These are phyloP conservation scores for Candida chilensis DNA, from an alignment of 805 yeast species.

Conservation along the genomic window DNA sequence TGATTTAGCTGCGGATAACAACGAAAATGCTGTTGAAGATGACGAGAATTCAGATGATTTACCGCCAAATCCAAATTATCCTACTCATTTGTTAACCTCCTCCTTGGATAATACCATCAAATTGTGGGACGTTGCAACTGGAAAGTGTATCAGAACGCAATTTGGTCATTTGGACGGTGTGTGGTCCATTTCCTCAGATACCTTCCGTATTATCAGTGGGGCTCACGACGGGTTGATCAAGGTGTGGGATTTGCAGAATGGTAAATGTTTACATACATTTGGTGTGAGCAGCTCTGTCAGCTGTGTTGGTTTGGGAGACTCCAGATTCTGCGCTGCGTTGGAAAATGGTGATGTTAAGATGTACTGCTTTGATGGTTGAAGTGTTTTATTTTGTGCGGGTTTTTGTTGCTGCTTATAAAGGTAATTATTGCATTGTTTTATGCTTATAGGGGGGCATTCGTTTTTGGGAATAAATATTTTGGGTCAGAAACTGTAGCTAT, in stretches of 20 bases:
- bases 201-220: constrained; percentile 88
- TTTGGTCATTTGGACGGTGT: constrained; percentile 98
- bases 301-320: constrained; percentile 83
- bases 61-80: constrained; percentile 31
- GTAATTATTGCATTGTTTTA: too few relatives aligned
- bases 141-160: constrained; percentile 85
- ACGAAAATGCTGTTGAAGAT: constrained; percentile 7
- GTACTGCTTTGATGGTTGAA: constrained; percentile 57
- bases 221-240: constrained; percentile 87
- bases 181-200: constrained; percentile 95
- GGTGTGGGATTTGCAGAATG: constrained; percentile 94
- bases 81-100: constrained; percentile 80
- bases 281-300: constrained; percentile 53
- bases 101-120: constrained; percentile 91
- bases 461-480: too few relatives aligned
- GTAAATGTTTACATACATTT: constrained; percentile 90
- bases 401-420: too few relatives aligned
- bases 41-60: constrained; percentile 6
- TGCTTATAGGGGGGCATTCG: too few relatives aligned
- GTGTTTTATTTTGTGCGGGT: too few relatives aligned
- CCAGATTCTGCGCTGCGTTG: constrained; percentile 82
- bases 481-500: too few relatives aligned
- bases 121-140: constrained; percentile 82
- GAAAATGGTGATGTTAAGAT: constrained; percentile 83
- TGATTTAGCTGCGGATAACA: constrained; percentile 7